Evolutionary conservation across 352 stramenopile species (phyloP), one percentile per base, ranked within the genome.

Genomic region (Phytophthora sp.): DNA sequence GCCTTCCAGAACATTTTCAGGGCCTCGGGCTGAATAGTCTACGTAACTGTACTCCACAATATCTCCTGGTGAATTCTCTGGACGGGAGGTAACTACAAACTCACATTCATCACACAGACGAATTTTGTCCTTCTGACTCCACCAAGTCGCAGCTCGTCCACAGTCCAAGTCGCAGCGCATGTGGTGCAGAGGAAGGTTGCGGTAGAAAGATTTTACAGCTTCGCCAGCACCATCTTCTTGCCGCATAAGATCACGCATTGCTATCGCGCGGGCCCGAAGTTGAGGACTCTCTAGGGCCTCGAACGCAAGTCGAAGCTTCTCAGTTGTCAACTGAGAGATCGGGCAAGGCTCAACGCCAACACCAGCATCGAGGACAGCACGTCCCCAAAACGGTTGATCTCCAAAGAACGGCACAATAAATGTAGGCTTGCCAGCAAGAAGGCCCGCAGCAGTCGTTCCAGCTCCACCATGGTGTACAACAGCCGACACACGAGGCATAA

Each of bases 391-490:
- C 26, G 82, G 88, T 64, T 98, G 95, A 63, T 98, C 95, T 20
- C 90, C 92, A 65, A 98, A 98, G 54, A 98, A 98, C 6, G 95
- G 95, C 50, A 95, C 94, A 12, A 98, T 91, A 52, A 98, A 93
- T 6, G 92, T 98, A 1, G 95, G 94, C 43, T 98, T 95, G 0
- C 92, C 92, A 38, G 88, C 89, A 32, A 95, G 51, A 2, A 98
- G 69, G 11, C 92, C 95, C 0, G 92, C 91, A 17, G 93, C 92
- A 15, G 92, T 97, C 26, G 95, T 98, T 15, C 94, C 94, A 49
- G 95, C 94, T 28, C 84, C 84, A 24, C 84, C 78, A 38, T 91
- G 82, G 28, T 88, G 79, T 34, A 98, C 85, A 4, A 98, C 90
- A 8, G 89, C 94, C 34, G 77, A 88, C 26, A 96, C 88, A 6